Percentiles rank a stretch among this genome's conserved stretches.
These are phyloP conservation scores for Senna tora DNA, from an alignment of 306 rosid genomes.

Conservation along the genomic window DNA sequence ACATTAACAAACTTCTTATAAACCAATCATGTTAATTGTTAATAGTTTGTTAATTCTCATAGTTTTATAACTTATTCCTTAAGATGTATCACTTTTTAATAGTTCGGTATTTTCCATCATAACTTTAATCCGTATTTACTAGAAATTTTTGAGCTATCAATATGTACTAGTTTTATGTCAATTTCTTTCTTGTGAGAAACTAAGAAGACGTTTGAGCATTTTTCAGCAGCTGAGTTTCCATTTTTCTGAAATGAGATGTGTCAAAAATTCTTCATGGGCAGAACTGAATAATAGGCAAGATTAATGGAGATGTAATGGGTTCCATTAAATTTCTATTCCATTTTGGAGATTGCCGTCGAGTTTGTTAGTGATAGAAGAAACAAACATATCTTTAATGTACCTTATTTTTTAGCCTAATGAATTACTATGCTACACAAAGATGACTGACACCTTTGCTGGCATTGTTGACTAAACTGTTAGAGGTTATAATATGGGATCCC, in stretches of 20 bases:
- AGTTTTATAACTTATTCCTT: not conserved
- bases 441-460: not conserved
- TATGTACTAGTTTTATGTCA: not conserved
- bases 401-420: not conserved
- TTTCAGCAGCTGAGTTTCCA: not conserved
- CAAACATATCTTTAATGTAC: not conserved
- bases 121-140: not conserved
- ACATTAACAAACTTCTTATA: not conserved
- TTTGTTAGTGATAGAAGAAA: not conserved
- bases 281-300: not conserved
- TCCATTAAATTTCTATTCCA: not conserved
- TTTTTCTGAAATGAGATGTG: not conserved
- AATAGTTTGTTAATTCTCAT: slow-evolving; percentile 10
- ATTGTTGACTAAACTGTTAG: not conserved
- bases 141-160: not conserved
- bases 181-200: not conserved
- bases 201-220: not conserved
- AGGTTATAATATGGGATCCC: not conserved
- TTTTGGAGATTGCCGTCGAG: not conserved
- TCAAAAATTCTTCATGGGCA: not conserved
- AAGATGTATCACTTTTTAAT: not conserved
- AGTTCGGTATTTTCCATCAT: not conserved
- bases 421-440: not conserved
- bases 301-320: not conserved
- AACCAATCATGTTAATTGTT: slow-evolving; percentile 19